phyloP scores from a whole-genome alignment of 1,284 basidiomycete genomes.

The Pseudozyma sp. region DNA sequence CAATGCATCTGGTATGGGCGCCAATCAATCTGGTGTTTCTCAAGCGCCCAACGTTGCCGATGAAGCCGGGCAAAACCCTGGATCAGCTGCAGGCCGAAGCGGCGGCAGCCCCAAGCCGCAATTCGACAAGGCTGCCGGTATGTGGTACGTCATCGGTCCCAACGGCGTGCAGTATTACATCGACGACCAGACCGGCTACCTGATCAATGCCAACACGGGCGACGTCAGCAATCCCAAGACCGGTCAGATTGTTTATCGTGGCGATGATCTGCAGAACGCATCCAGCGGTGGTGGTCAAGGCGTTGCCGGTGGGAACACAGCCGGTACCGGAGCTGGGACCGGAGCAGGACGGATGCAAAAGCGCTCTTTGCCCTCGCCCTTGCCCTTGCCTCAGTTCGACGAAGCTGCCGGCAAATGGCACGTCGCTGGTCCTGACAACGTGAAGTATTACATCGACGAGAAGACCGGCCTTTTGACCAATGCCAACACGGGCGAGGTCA shows the following conservation, averaged over 20 bases:
- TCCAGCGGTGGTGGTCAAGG: slow-evolving; percentile 4
- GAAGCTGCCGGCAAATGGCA: slow-evolving; percentile 1
- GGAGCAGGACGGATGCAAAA: slow-evolving; percentile 21
- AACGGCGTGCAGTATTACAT: slow-evolving; percentile 17
- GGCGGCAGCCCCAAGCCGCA: background rate
- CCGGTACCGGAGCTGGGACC: background rate
- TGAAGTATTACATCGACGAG: slow-evolving; percentile 27
- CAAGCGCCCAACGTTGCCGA: background rate
- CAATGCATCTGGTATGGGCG: background rate
- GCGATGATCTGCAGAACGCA: background rate
- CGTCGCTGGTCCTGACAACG: background rate
- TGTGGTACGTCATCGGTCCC: slow-evolving; percentile 11
- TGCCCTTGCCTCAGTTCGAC: slow-evolving; percentile 5
- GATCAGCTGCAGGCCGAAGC: background rate
- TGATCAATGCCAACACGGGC: slow-evolving; percentile 23
- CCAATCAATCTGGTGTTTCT: background rate
- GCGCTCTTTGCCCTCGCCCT: slow-evolving; percentile 8
- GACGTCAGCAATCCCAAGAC: slow-evolving; percentile 38
- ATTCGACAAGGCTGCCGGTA: slow-evolving; percentile 3
- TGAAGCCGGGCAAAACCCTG: background rate
- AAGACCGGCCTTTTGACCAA: slow-evolving; percentile 22
- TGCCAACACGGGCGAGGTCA: slow-evolving; percentile 20
- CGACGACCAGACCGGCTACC: slow-evolving; percentile 13
- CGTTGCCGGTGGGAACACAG: too few relatives aligned
- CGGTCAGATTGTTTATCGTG: slow-evolving; percentile 19